Base-by-base conservation (phyloP, 495 filamentous ascomycete species). In the Pseudomonodictys pantanalensis region DNA sequence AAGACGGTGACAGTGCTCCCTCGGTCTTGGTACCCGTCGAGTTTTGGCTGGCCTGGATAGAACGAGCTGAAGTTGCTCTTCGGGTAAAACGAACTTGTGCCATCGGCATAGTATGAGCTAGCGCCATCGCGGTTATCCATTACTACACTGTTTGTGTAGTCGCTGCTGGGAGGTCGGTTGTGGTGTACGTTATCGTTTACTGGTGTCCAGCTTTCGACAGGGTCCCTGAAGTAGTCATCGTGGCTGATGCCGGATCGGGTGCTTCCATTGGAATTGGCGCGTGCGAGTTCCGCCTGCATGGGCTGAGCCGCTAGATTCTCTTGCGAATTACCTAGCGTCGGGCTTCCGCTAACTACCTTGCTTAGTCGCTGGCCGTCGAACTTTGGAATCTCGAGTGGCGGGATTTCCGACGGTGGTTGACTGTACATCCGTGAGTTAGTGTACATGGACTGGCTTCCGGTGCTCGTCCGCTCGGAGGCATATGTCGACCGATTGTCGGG, bases 321-420 rank as follows among this genome's bases (percentile, higher is more conserved):
- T 30, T 26, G 39, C 11, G 64, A 66, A 25, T 68, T 71, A 7
- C 84, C 80, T 15, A 89, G 80, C 2, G 84, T 88, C 3, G 87
- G 88, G 61, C 86, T 90, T 33, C 79, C 81, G 12, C 81, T 86
- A 32, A 76, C 68, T 4, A 91, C 88, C 6, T 74, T 74, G 54
- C 76, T 81, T 64, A 85, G 59, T n/a, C 77, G 78, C 17, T 80
- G 67, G n/a, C 76, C 75, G 18, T 76, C 76, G 62, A 68, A 68
- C 33, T 78, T 75, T 28, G 72, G 44, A 12, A 72, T 70, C 30
- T 78, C 68, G 12, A 86, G 71, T 0, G 83, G 78, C 9, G 81
- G 79, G 0, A 81, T 75, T 0, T 77, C 77, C 57, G 81, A 79
- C 0, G 81, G 80, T 44, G 69, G 56, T 23, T 70, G 65, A 45